phyloP scores from a whole-genome alignment of 2,329 filamentous ascomycete species.

The Diaporthe nobilis region DNA sequence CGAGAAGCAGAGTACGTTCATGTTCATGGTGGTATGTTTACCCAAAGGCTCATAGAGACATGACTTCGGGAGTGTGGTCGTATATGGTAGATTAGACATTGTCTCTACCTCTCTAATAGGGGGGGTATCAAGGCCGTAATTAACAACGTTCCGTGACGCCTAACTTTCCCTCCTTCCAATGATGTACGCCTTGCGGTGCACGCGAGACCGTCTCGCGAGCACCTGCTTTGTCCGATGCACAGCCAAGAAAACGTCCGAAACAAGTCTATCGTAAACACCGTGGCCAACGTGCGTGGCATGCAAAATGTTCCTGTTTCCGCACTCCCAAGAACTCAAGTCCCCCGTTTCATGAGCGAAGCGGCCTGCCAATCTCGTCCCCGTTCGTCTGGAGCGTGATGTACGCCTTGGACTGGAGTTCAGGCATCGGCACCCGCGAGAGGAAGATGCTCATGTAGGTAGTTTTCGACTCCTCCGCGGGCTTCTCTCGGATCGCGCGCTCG shows the following conservation, averaged over 20 bases:
- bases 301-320: not conserved
- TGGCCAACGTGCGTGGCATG: slow-evolving; percentile 2
- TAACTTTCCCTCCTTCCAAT: slow-evolving; percentile 6
- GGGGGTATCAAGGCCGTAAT: slow-evolving; percentile 36
- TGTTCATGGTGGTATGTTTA: too few species aligned
- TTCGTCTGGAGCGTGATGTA: slow-evolving; percentile 65
- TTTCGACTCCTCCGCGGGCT: slow-evolving; percentile 59
- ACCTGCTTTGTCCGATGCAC: slow-evolving; percentile 11
- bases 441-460: slow-evolving; percentile 72
- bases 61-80: not conserved
- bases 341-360: slow-evolving; percentile 1
- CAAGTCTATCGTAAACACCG: slow-evolving; percentile 17
- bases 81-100: slow-evolving; percentile 14
- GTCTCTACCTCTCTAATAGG: slow-evolving; percentile 27
- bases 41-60: too few species aligned
- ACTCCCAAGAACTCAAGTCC: not conserved
- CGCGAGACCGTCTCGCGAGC: not conserved
- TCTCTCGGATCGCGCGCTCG: slow-evolving; percentile 63
- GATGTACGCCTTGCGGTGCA: slow-evolving; percentile 3
- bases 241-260: slow-evolving; percentile 18
- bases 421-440: slow-evolving; percentile 67
- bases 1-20: not conserved
- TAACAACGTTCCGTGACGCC: slow-evolving; percentile 26
- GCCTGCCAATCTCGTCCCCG: slow-evolving; percentile 47
- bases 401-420: slow-evolving; percentile 65